Conservation (phyloP, 306 rosid species). For the Trichosanthes cucumerina region DNA sequence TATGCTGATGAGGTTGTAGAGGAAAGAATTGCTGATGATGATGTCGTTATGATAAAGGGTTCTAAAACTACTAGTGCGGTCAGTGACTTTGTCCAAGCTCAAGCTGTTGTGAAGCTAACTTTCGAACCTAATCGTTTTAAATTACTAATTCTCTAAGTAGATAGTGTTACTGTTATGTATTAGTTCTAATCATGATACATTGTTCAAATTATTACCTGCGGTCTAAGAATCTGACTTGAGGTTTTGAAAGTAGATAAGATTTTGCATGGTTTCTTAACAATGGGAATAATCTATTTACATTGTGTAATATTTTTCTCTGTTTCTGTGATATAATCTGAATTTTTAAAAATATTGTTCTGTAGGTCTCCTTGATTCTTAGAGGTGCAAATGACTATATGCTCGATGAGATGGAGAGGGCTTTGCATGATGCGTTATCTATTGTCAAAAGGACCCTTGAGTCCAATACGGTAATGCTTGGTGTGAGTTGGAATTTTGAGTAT, state of each 20-base stretch:
- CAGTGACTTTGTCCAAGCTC: constrained; percentile 25
- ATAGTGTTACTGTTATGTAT: neutral
- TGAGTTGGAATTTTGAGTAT: neutral
- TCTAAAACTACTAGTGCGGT: constrained; percentile 83
- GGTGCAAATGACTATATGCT: constrained; percentile 99
- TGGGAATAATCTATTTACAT: neutral
- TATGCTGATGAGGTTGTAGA: constrained; percentile 93
- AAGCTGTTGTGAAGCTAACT: neutral
- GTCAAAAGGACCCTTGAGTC: constrained; percentile 97
- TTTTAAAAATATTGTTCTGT: constrained; percentile 11
- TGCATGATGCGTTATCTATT: constrained; percentile 83
- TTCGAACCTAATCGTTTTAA: neutral
- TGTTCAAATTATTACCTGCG: neutral
- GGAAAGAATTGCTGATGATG: constrained; percentile 89
- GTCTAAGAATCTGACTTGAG: neutral
- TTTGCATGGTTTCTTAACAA: neutral
- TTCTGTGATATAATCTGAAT: neutral
- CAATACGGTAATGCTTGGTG: constrained; percentile 45
- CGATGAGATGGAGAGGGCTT: constrained; percentile 97
- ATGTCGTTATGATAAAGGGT: constrained; percentile 82
- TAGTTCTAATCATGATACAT: neutral
- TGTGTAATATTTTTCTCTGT: neutral
- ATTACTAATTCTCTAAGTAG: neutral
- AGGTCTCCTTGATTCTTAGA: constrained; percentile 83
- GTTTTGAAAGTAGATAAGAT: neutral